A percentile compares a stretch with the other conserved stretches of the same genome.
Evolutionary conservation across 805 yeast genomes (phyloP).

Genomic region (Debaryomyces maramus): DNA sequence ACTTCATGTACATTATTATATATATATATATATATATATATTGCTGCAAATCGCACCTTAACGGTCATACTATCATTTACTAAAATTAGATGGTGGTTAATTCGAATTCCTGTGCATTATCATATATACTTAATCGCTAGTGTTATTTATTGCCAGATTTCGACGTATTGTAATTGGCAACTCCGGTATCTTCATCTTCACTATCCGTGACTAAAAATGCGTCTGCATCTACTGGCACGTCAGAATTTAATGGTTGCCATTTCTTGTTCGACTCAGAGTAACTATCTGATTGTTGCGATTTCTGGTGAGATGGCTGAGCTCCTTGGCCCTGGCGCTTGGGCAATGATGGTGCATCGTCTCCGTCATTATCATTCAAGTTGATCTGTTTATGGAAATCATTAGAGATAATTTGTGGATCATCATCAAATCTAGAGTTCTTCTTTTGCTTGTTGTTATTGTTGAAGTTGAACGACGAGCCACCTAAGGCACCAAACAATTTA

Average conservation of each 20-base stretch:
- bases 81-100: too few relatives aligned
- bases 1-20: too few relatives aligned
- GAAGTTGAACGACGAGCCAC: conserved; percentile 39
- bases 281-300: conserved; percentile 7
- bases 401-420: conserved; percentile 55
- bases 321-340: conserved; percentile 10
- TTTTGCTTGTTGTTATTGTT: conserved; percentile 14
- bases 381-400: conserved; percentile 51
- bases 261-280: conserved; percentile 16
- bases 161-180: neutral
- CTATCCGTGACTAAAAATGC: conserved; percentile 46
- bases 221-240: conserved; percentile 41
- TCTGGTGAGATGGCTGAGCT: neutral
- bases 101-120: too few relatives aligned
- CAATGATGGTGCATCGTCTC: conserved; percentile 19
- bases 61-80: too few relatives aligned
- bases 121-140: too few relatives aligned
- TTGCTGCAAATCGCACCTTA: too few relatives aligned
- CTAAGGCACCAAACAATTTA: conserved; percentile 46
- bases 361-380: conserved; percentile 40
- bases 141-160: too few relatives aligned
- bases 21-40: too few relatives aligned
- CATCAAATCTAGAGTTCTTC: conserved; percentile 42
- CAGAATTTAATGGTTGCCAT: conserved; percentile 41
- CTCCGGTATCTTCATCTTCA: conserved; percentile 37